Percentiles rank a stretch among this genome's conserved stretches.
Conservation (phyloP, 108 stramenopile genomes). For the Nitzschia palea region DNA sequence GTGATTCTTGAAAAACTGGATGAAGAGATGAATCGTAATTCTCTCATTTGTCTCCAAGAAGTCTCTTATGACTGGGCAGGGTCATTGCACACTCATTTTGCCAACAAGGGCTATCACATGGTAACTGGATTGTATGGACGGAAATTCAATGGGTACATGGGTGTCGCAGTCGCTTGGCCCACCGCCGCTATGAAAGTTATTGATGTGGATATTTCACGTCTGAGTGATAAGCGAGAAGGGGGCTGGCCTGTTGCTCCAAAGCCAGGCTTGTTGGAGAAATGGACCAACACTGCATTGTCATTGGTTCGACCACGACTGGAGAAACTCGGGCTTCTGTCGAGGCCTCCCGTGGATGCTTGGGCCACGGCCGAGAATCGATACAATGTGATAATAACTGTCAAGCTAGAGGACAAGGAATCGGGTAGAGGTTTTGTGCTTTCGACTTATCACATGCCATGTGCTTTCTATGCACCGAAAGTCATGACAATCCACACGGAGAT, state of each 20-base stretch:
- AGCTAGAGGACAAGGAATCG: conserved; percentile 49
- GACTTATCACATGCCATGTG: conserved; percentile 99
- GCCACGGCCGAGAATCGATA: conserved; percentile 60
- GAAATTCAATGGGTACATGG: conserved; percentile 94
- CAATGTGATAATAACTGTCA: conserved; percentile 71
- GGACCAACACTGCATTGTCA: neutral
- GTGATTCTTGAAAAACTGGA: conserved; percentile 73
- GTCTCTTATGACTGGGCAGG: conserved; percentile 78
- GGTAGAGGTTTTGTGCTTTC: conserved; percentile 65
- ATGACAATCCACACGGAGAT: conserved; percentile 86
- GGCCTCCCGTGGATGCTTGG: conserved; percentile 70
- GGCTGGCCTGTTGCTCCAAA: conserved; percentile 68
- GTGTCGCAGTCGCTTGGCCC: conserved; percentile 80
- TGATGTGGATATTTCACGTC: conserved; percentile 68
- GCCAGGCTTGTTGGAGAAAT: neutral
- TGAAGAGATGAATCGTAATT: conserved; percentile 50
- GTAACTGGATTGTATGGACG: conserved; percentile 91
- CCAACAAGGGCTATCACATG: conserved; percentile 79
- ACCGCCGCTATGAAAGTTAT: conserved; percentile 52
- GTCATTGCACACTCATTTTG: conserved; percentile 81
- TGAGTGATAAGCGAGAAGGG: conserved; percentile 59
- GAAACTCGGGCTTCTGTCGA: conserved; percentile 6
- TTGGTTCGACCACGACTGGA: conserved; percentile 7
- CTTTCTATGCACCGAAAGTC: conserved; percentile 80
- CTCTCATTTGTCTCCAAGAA: conserved; percentile 86